Percentiles rank a stretch among this genome's conserved stretches.
Conservation (phyloP, 2,329 filamentous ascomycete genomes). For the Pezicula radicicola region DNA sequence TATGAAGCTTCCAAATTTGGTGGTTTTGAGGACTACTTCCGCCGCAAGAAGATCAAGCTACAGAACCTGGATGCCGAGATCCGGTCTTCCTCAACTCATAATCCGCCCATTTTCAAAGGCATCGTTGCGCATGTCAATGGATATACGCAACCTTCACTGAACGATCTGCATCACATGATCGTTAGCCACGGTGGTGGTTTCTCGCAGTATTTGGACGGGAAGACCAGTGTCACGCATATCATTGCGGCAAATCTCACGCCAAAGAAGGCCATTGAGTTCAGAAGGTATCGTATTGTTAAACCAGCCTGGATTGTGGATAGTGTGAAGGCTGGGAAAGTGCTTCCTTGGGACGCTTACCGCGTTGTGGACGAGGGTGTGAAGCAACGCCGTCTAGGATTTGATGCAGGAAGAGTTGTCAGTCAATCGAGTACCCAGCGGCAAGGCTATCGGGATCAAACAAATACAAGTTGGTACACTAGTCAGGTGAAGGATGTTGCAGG, state of each 20-base stretch:
- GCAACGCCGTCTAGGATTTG: constrained; percentile 71
- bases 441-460: constrained; percentile 78
- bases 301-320: constrained; percentile 94
- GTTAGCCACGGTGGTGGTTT: constrained; percentile 94
- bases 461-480: constrained; percentile 76
- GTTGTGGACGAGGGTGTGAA: constrained; percentile 80
- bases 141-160: constrained; percentile 91
- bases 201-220: constrained; percentile 90
- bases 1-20: constrained; percentile 85
- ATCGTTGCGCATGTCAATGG: constrained; percentile 91
- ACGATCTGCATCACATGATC: constrained; percentile 82
- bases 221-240: constrained; percentile 94
- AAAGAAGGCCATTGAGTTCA: constrained; percentile 89
- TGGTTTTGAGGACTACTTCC: constrained; percentile 87
- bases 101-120: constrained; percentile 84
- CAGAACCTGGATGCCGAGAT: constrained; percentile 89
- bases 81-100: constrained; percentile 63
- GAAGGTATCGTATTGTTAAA: constrained; percentile 85
- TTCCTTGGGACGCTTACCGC: constrained; percentile 84
- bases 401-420: constrained; percentile 62
- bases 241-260: constrained; percentile 87
- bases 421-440: constrained; percentile 57
- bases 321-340: constrained; percentile 71
- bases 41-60: constrained; percentile 94
- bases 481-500: constrained; percentile 54